phyloP scores from a whole-genome alignment of 495 filamentous ascomycete species.

The Annulohypoxylon moriforme region DNA sequence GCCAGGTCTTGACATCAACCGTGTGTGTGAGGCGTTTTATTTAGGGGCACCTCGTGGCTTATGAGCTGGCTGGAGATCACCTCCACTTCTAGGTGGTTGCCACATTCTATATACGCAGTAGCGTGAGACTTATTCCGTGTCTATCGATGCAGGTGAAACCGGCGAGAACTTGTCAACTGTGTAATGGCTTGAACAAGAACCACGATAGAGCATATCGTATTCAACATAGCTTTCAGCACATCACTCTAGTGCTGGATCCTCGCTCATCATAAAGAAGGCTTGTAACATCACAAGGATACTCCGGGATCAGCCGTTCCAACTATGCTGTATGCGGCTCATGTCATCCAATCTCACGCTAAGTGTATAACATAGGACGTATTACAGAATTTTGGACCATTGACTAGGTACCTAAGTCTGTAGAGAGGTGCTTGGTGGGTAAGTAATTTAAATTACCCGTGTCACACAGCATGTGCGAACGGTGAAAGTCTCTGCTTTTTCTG shows the following conservation, averaged over 20 bases:
- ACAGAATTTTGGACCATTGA: not conserved
- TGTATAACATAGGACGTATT: not conserved
- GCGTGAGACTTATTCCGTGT: slow-evolving; percentile 10
- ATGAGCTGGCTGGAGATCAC: slow-evolving; percentile 26
- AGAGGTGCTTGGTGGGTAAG: not conserved
- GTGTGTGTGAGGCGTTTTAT: not conserved
- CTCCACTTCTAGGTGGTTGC: slow-evolving; percentile 15
- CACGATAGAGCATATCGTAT: not conserved
- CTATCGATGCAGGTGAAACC: slow-evolving; percentile 33
- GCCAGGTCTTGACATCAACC: not conserved
- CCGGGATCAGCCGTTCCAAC: slow-evolving; percentile 1
- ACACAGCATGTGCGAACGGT: slow-evolving; percentile 12
- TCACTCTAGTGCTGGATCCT: not conserved
- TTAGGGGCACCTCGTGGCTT: not conserved
- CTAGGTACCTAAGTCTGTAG: not conserved
- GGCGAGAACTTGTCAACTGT: slow-evolving; percentile 13
- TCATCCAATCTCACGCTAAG: not conserved
- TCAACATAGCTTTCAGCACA: slow-evolving; percentile 4
- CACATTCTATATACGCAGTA: slow-evolving; percentile 17
- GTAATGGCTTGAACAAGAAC: slow-evolving; percentile 4
- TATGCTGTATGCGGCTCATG: slow-evolving; percentile 10
- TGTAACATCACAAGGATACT: slow-evolving; percentile 1
- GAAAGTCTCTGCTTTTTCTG: not conserved
- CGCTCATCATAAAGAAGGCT: not conserved
- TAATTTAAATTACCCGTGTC: slow-evolving; percentile 9